A percentile compares a stretch with the other conserved stretches of the same genome.
Conservation (phyloP, 148 eudicot genomes). For the Arctostaphylos glauca region DNA sequence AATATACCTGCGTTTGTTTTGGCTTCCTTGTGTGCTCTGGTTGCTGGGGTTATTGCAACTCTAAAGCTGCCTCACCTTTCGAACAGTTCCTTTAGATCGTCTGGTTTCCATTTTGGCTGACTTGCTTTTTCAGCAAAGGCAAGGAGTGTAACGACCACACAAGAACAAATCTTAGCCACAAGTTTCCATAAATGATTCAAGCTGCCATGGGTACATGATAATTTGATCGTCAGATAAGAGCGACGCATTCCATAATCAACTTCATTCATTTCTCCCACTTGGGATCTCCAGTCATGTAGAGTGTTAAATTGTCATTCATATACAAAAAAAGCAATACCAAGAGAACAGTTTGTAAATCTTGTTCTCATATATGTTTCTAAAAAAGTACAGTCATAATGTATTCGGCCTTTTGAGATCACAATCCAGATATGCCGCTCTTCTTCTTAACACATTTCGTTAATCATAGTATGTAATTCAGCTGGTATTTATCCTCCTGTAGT, state of each 20-base stretch:
- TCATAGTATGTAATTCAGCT: background rate
- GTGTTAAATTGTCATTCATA: constrained; percentile 11
- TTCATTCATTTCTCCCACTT: constrained; percentile 31
- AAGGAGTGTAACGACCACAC: constrained; percentile 9
- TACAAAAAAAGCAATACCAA: constrained; percentile 6
- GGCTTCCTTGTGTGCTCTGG: constrained; percentile 76
- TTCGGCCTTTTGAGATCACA: background rate
- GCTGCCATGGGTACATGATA: background rate
- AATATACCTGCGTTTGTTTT: constrained; percentile 86
- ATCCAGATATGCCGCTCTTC: background rate
- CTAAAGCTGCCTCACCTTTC: constrained; percentile 75
- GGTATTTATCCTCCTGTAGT: background rate
- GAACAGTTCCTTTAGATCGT: constrained; percentile 48
- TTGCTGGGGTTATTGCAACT: constrained; percentile 71
- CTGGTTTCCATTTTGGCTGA: constrained; percentile 92
- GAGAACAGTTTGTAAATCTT: background rate
- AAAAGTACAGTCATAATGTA: background rate
- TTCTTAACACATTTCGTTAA: background rate
- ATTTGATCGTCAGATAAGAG: background rate
- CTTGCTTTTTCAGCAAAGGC: constrained; percentile 10
- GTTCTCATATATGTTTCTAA: background rate
- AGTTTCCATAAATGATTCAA: background rate
- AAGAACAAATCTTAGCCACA: constrained; percentile 13
- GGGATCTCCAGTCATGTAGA: constrained; percentile 14
- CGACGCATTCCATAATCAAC: constrained; percentile 5